Percentiles rank a stretch among this genome's conserved stretches.
Conservation (phyloP, 805 yeast genomes). For the Metschnikowia matae region DNA sequence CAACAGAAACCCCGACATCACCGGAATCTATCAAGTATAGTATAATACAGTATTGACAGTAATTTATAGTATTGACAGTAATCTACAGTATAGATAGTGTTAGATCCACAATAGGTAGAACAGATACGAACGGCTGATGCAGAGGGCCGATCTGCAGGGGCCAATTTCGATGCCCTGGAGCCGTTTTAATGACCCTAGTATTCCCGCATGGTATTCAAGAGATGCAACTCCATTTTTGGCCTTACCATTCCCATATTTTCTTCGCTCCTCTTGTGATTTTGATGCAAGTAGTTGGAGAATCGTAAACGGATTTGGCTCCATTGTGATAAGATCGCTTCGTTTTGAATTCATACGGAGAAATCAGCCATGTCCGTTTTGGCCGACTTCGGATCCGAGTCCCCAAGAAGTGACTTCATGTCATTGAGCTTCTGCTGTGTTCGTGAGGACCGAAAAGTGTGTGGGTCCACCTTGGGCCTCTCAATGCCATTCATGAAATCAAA, state of each 20-base stretch:
- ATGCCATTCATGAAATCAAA: constrained; percentile 11
- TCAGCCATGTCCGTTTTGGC: constrained; percentile 4
- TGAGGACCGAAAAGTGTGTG: constrained; percentile 10
- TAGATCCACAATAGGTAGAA: no score
- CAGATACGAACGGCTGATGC: not conserved
- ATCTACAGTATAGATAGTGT: no score
- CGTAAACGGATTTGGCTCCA: constrained; percentile 36
- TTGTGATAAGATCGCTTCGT: constrained; percentile 34
- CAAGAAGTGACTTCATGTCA: constrained; percentile 29
- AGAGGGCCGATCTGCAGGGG: not conserved
- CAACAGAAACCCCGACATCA: no score
- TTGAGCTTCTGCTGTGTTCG: constrained; percentile 34
- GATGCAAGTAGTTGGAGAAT: constrained; percentile 19
- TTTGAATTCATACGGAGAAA: constrained; percentile 30
- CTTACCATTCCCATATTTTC: not conserved
- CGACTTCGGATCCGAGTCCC: not conserved
- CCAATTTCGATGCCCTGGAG: not conserved
- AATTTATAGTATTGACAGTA: no score
- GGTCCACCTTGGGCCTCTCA: not conserved
- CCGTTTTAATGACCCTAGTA: constrained; percentile 8
- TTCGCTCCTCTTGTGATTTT: not conserved
- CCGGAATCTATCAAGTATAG: no score
- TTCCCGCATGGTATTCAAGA: constrained; percentile 9
- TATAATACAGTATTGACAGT: no score
- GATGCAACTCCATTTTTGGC: not conserved